Conservation (phyloP, 2,329 filamentous ascomycete genomes). For the Cercospora zeae-maydis region DNA sequence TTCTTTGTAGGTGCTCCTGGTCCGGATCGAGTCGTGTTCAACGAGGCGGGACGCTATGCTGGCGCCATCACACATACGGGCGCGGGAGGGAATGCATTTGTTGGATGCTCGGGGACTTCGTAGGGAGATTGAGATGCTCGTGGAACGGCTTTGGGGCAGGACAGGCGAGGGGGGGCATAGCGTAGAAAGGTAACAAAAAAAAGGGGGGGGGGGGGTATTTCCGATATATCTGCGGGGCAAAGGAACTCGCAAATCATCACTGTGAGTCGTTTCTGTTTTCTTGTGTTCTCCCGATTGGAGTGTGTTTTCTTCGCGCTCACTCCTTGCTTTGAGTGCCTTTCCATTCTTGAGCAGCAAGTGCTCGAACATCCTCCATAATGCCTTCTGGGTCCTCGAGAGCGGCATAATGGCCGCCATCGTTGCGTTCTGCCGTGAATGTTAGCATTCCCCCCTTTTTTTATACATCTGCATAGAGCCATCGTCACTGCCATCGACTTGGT, state of each 20-base stretch:
- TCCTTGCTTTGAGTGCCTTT: not conserved
- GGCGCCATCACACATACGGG: not conserved
- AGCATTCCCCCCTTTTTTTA: not conserved
- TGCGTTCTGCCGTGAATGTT: conserved; percentile 12
- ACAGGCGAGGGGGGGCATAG: no score
- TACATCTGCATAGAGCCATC: not conserved
- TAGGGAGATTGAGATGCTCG: not conserved
- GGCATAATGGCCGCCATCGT: conserved; percentile 32
- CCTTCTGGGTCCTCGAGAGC: conserved; percentile 32
- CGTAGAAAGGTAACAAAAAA: no score
- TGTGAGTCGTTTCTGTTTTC: no score
- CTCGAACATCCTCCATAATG: conserved; percentile 23
- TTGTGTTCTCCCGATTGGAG: no score
- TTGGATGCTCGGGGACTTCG: not conserved
- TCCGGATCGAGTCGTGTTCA: not conserved
- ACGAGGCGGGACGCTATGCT: not conserved
- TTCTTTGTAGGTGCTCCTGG: not conserved
- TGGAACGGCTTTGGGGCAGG: no score
- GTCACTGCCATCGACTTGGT: not conserved
- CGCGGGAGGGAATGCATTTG: not conserved
- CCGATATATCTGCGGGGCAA: no score
- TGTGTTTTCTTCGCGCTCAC: not conserved
- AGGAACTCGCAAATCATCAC: no score
- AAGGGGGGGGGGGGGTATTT: no score
- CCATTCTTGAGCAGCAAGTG: conserved; percentile 20